Evolutionary conservation across 176 grass and related monocot species (phyloP).

Genomic region (Saccharum officinarum): DNA sequence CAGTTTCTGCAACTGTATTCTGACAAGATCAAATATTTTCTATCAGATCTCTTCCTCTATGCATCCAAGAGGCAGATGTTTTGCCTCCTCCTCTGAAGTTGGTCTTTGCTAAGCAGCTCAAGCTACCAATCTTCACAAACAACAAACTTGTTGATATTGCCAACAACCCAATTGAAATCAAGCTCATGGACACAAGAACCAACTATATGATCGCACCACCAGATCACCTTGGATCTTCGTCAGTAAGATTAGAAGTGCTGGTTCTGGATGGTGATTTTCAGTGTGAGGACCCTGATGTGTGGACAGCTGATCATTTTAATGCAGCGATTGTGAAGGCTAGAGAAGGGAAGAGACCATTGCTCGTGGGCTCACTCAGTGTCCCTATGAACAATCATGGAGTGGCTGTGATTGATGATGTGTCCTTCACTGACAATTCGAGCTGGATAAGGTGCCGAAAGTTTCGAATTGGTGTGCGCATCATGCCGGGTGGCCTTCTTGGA

Average conservation of each 20-base stretch:
- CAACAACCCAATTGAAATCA: conserved; percentile 30
- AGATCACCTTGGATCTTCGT: conserved; percentile 11
- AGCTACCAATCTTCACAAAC: conserved; percentile 45
- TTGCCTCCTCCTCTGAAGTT: conserved; percentile 38
- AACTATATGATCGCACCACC: not conserved
- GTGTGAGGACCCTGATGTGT: conserved; percentile 21
- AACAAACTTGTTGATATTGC: conserved; percentile 35
- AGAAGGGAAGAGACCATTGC: conserved; percentile 53
- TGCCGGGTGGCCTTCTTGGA: not conserved
- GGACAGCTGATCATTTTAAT: conserved; percentile 57
- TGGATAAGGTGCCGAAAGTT: conserved; percentile 63
- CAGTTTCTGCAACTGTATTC: not conserved
- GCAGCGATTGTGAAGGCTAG: conserved; percentile 43
- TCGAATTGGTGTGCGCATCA: conserved; percentile 53
- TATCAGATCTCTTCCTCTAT: conserved; percentile 31
- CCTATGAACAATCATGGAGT: conserved; percentile 40
- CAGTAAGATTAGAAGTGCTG: conserved; percentile 51
- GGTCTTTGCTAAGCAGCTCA: conserved; percentile 29
- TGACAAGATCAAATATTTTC: not conserved
- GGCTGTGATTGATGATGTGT: conserved; percentile 39
- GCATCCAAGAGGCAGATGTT: not conserved
- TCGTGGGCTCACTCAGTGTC: conserved; percentile 36
- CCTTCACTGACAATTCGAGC: conserved; percentile 81
- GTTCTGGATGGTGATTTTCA: conserved; percentile 70
- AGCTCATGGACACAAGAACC: conserved; percentile 29